Conservation (phyloP, 345 rosid genomes). For the Rubroshorea leprosula region DNA sequence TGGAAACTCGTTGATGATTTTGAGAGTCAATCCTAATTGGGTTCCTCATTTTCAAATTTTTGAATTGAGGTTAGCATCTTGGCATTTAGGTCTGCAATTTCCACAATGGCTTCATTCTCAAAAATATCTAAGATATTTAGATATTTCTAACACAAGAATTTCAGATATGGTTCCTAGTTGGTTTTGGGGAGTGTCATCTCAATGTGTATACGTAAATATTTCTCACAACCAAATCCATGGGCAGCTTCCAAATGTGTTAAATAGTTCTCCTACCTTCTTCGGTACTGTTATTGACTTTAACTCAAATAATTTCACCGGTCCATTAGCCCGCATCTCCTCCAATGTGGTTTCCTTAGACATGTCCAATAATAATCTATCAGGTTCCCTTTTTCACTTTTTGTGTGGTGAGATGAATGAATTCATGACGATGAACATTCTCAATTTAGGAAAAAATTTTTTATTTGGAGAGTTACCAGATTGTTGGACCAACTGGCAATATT, state of each 20-base stretch:
- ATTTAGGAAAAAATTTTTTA: constrained; percentile 20
- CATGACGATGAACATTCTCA: not conserved
- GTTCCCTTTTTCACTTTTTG: constrained; percentile 10
- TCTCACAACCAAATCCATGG: constrained; percentile 7
- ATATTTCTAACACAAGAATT: constrained; percentile 14
- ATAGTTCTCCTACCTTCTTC: not conserved
- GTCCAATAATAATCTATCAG: constrained; percentile 13
- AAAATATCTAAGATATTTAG: not conserved
- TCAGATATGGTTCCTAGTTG: constrained; percentile 18
- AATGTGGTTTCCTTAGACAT: not conserved
- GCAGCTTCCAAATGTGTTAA: not conserved
- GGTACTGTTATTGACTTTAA: not conserved
- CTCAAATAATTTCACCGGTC: constrained; percentile 15
- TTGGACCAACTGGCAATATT: not conserved
- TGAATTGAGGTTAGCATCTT: constrained; percentile 6
- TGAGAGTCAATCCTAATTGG: constrained; percentile 19
- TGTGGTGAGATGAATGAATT: not conserved
- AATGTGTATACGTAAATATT: constrained; percentile 6
- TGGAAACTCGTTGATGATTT: constrained; percentile 14
- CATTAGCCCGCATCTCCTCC: not conserved
- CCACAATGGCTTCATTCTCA: constrained; percentile 28
- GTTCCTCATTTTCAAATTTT: constrained; percentile 13
- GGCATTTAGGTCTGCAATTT: constrained; percentile 18
- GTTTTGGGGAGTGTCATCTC: constrained; percentile 17
- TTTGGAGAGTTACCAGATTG: constrained; percentile 14